Percentiles rank a stretch among this genome's conserved stretches.
Conservation (phyloP, 345 rosid genomes). For the Geranium rotundifolium region DNA sequence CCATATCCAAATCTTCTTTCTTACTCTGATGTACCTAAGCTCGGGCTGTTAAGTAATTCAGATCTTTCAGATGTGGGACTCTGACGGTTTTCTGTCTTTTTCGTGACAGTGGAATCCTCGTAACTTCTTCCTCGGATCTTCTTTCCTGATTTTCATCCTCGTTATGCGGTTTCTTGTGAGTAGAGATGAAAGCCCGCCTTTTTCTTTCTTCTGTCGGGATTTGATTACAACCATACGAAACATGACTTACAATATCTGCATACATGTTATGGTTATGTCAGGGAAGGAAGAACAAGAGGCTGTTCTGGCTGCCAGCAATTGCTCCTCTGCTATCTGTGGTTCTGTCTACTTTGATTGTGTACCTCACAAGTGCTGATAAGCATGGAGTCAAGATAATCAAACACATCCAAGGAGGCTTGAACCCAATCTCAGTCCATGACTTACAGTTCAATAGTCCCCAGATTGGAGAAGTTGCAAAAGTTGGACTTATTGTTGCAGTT, state of each 20-base stretch:
- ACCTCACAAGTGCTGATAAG: conserved; percentile 65
- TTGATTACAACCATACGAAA: too few relatives aligned
- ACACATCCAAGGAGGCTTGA: conserved; percentile 71
- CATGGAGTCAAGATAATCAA: conserved; percentile 71
- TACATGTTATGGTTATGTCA: conserved; percentile 8
- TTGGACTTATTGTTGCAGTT: conserved; percentile 48
- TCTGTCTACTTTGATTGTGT: conserved; percentile 59
- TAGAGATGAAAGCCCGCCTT: background rate
- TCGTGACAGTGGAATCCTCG: conserved; percentile 44
- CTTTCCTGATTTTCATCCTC: conserved; percentile 54
- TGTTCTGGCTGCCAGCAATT: conserved; percentile 81
- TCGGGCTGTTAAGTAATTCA: too few relatives aligned
- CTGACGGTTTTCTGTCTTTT: too few relatives aligned
- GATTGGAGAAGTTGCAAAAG: conserved; percentile 56
- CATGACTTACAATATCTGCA: too few relatives aligned
- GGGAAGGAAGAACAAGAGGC: conserved; percentile 62
- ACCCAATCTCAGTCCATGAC: conserved; percentile 57
- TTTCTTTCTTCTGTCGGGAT: too few relatives aligned
- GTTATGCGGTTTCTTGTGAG: conserved; percentile 57
- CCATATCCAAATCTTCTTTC: too few relatives aligned
- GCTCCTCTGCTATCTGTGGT: conserved; percentile 72
- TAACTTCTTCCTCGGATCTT: conserved; percentile 43
- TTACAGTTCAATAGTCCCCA: conserved; percentile 45
- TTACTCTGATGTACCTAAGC: too few relatives aligned
- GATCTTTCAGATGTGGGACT: too few relatives aligned